Evolutionary conservation across 768 basidiomycete genomes (phyloP), one percentile per base, ranked within the genome.

Genomic region (Candolleomyces eurysporus): DNA sequence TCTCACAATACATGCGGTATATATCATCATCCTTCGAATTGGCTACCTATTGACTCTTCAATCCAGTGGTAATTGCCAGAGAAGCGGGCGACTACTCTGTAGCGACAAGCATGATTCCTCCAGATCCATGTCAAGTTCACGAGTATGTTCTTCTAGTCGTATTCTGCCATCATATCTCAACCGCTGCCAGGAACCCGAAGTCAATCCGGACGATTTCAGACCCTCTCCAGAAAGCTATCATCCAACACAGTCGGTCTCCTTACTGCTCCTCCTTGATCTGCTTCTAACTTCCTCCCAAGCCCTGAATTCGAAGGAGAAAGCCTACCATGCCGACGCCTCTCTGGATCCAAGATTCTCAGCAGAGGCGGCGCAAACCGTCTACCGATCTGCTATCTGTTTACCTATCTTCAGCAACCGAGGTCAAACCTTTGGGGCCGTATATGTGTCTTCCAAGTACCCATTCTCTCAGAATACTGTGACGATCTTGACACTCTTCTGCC

Each of bases 371-470:
- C 86, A 88, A 67, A 85, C 85, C 17, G 69, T 71, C 8, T 78
- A 86, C 67, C 79, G 84, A 46, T 86, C 86, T 26, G 83, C 88
- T 14, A 78, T 90, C 30, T 90, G 88, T 69, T 72, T 89, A 7
- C 88, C 88, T 0, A 88, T 90, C 53, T 86, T 88, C 69, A 86
- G 88, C 68, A 90, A 90, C 65, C 82, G 88, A 26, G 87, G 87
- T 8, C 88, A 91, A 68, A 90, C 88, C 2, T 89, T 89, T 68
- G 88, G 88, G 21, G 86, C 84, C 21, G 79, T 88, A 40, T 91
- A 87, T 65, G 75, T 89, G 40, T 84, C 86, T 6, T 87, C 87
- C 2, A 85, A 81, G 75, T 84, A 86, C 64, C 76, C 86, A 0
- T 90, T 90, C 68, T 82, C 85, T 0, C 79, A 79, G 59, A 85